These are phyloP conservation scores for Strobilomyces dryophilus DNA, from an alignment of 768 basidiomycete genomes.

Conservation along the genomic window DNA sequence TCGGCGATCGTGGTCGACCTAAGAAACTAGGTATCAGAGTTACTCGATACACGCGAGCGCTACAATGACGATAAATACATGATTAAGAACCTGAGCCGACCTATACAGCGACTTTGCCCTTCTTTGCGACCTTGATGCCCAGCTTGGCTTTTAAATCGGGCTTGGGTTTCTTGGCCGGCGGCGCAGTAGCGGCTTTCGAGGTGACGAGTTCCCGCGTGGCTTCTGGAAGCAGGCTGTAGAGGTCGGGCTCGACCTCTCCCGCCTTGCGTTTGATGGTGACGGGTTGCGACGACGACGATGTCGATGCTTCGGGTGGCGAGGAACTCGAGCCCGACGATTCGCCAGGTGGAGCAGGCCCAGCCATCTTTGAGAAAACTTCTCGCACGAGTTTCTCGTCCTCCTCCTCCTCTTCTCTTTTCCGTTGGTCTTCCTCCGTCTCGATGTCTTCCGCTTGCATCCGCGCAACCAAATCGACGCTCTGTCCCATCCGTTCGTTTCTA, in stretches of 20 bases:
- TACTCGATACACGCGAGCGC: slow-evolving; percentile 7
- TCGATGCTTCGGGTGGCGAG: slow-evolving; percentile 15
- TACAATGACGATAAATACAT: slow-evolving; percentile 14
- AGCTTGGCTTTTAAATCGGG: slow-evolving; percentile 55
- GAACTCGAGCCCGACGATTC: slow-evolving; percentile 23
- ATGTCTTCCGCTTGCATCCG: slow-evolving; percentile 63
- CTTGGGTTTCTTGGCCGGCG: slow-evolving; percentile 59
- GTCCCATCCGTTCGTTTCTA: slow-evolving; percentile 81
- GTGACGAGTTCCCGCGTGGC: slow-evolving; percentile 56
- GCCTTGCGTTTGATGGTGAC: slow-evolving; percentile 88
- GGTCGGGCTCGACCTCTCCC: slow-evolving; percentile 68
- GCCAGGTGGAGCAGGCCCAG: slow-evolving; percentile 29
- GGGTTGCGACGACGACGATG: slow-evolving; percentile 19
- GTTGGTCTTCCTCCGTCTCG: slow-evolving; percentile 73
- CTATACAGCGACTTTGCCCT: slow-evolving; percentile 31
- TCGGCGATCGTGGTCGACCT: slow-evolving; percentile 45
- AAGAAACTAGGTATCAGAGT: slow-evolving; percentile 24
- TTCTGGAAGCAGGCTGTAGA: slow-evolving; percentile 66
- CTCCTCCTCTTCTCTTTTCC: slow-evolving; percentile 69
- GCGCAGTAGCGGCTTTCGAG: slow-evolving; percentile 41
- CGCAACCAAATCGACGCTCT: slow-evolving; percentile 64
- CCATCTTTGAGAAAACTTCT: slow-evolving; percentile 78
- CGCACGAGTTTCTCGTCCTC: slow-evolving; percentile 91
- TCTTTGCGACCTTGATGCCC: slow-evolving; percentile 74
- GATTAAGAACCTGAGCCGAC: slow-evolving; percentile 5